These are phyloP conservation scores for Xylaria telfairii DNA, from an alignment of 495 filamentous ascomycete species.

Conservation along the genomic window DNA sequence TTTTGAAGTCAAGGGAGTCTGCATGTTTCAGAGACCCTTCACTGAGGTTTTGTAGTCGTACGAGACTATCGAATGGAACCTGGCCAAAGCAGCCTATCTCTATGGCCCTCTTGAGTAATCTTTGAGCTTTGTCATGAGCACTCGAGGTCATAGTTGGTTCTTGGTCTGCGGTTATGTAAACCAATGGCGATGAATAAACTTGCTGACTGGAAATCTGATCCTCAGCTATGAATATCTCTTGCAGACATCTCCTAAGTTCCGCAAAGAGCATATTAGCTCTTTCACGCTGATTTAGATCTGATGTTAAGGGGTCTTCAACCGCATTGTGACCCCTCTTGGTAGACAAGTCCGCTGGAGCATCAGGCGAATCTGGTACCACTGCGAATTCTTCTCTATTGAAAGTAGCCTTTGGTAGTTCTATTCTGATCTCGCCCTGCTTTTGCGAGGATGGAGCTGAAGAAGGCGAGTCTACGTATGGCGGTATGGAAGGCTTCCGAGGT, in stretches of 20 bases:
- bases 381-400: slow-evolving; percentile 51
- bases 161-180: slow-evolving; percentile 57
- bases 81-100: slow-evolving; percentile 68
- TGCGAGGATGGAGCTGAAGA: slow-evolving; percentile 19
- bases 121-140: slow-evolving; percentile 72
- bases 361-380: slow-evolving; percentile 48
- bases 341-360: slow-evolving; percentile 49
- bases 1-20: slow-evolving; percentile 67
- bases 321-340: slow-evolving; percentile 50
- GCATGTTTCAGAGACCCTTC: slow-evolving; percentile 74
- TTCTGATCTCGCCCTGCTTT: slow-evolving; percentile 36
- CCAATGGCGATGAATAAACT: slow-evolving; percentile 47
- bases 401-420: slow-evolving; percentile 44
- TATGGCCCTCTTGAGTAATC: slow-evolving; percentile 72
- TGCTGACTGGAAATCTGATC: slow-evolving; percentile 64
- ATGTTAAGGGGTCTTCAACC: slow-evolving; percentile 53
- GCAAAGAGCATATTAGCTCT: slow-evolving; percentile 75
- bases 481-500: slow-evolving; percentile 6
- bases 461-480: slow-evolving; percentile 11
- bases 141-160: slow-evolving; percentile 67
- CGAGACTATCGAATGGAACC: slow-evolving; percentile 75
- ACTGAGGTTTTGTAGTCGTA: slow-evolving; percentile 77
- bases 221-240: slow-evolving; percentile 80
- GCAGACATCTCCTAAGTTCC: slow-evolving; percentile 69
- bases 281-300: slow-evolving; percentile 73